A percentile compares a stretch with the other conserved stretches of the same genome.
Evolutionary conservation across 768 basidiomycete species (phyloP).

Genomic region (Lactarius pseudohatsudake): DNA sequence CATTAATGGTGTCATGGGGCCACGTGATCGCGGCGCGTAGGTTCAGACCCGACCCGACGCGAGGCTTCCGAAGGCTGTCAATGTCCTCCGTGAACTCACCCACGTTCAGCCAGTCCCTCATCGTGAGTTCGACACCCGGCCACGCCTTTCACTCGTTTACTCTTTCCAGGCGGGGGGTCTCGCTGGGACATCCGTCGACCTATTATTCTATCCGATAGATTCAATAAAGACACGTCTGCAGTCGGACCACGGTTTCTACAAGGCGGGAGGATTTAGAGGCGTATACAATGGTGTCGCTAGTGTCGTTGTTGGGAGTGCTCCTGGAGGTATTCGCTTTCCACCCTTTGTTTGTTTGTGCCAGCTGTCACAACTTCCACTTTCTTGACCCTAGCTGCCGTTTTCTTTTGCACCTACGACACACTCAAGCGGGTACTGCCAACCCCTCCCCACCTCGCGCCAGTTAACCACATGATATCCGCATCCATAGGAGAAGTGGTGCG

Average conservation of each 20-base stretch:
- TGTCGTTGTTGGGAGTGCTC: slow-evolving; percentile 92
- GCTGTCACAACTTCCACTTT: neutral
- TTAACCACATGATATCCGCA: slow-evolving; percentile 58
- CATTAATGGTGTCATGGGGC: too few species aligned
- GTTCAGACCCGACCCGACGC: neutral
- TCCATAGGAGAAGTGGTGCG: slow-evolving; percentile 53
- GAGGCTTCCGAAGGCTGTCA: neutral
- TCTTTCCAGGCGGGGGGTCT: slow-evolving; percentile 71
- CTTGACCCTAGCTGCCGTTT: slow-evolving; percentile 72
- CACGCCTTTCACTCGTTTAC: slow-evolving; percentile 1
- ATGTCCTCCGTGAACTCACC: slow-evolving; percentile 27
- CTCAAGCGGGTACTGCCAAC: slow-evolving; percentile 76
- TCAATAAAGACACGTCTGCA: slow-evolving; percentile 96
- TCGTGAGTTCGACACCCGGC: slow-evolving; percentile 30
- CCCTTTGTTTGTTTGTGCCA: neutral
- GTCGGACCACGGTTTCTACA: slow-evolving; percentile 79
- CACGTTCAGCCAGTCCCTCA: slow-evolving; percentile 37
- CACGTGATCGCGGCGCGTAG: slow-evolving; percentile 26
- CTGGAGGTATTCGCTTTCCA: slow-evolving; percentile 65
- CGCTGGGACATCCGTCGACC: slow-evolving; percentile 92
- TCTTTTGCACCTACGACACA: slow-evolving; percentile 93
- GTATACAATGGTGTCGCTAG: slow-evolving; percentile 94
- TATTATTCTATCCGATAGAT: slow-evolving; percentile 96
- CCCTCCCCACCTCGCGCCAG: slow-evolving; percentile 57
- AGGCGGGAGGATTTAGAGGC: slow-evolving; percentile 84